A percentile compares a stretch with the other conserved stretches of the same genome.
Conservation (phyloP, 768 basidiomycete species). For the Guyanaporus albipodus region DNA sequence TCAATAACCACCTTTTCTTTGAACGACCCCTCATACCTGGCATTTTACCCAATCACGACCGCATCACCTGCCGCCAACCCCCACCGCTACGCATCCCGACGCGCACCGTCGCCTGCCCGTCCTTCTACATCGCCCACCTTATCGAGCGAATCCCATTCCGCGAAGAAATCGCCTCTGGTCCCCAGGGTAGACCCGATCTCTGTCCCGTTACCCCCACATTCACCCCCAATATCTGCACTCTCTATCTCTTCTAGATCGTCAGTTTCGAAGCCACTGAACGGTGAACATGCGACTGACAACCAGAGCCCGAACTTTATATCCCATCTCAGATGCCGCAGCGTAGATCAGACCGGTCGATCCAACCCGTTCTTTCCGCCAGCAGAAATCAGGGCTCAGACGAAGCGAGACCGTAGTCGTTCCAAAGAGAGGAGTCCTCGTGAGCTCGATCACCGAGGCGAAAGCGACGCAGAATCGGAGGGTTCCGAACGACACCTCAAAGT, state of each 20-base stretch:
- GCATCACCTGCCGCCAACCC: conserved; percentile 54
- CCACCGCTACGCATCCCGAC: conserved; percentile 45
- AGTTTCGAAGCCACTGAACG: conserved; percentile 43
- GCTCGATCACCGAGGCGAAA: conserved; percentile 24
- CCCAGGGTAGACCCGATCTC: conserved; percentile 50
- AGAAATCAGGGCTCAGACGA: conserved; percentile 9
- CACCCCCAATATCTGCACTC: conserved; percentile 65
- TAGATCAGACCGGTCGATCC: conserved; percentile 16
- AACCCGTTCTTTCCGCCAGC: conserved; percentile 11
- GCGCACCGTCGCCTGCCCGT: conserved; percentile 34
- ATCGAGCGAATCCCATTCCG: conserved; percentile 22
- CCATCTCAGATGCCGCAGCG: conserved; percentile 37
- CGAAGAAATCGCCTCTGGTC: conserved; percentile 11
- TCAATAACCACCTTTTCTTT: conserved; percentile 30
- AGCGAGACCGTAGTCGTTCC: conserved; percentile 21
- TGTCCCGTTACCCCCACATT: conserved; percentile 63
- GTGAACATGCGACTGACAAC: conserved; percentile 37
- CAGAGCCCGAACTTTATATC: conserved; percentile 42
- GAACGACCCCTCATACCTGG: conserved; percentile 25
- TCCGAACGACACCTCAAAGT: conserved; percentile 57
- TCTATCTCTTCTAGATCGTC: conserved; percentile 81
- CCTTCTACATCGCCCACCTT: conserved; percentile 23
- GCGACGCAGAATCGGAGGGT: conserved; percentile 31
- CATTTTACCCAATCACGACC: conserved; percentile 57
- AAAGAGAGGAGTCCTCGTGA: conserved; percentile 14